A percentile compares a stretch with the other conserved stretches of the same genome.
Evolutionary conservation across 192 early-diverging fungal species (phyloP).

Genomic region (Mycoemilia scoparia): DNA sequence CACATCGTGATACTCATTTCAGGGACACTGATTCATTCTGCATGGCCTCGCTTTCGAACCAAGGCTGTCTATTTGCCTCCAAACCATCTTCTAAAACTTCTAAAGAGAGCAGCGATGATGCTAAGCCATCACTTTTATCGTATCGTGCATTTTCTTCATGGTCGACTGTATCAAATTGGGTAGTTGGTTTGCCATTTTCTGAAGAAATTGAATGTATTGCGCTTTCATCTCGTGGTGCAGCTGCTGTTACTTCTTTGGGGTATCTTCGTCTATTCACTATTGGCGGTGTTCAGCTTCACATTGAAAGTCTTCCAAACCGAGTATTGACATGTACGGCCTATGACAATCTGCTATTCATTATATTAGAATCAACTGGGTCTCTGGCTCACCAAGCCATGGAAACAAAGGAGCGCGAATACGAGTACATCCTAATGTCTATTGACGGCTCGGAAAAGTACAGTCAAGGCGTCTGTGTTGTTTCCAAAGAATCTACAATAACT

Average conservation of each 20-base stretch:
- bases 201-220: conserved; percentile 64
- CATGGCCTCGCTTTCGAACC: conserved; percentile 51
- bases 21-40: conserved; percentile 58
- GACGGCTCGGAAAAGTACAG: conserved; percentile 13
- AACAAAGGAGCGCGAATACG: conserved; percentile 14
- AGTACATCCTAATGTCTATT: conserved; percentile 17
- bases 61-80: conserved; percentile 53
- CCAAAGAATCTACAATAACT: conserved; percentile 34
- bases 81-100: no score
- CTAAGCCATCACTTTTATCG: conserved; percentile 38
- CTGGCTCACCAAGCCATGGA: no score
- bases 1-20: conserved; percentile 61
- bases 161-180: conserved; percentile 62
- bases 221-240: conserved; percentile 41
- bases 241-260: conserved; percentile 52
- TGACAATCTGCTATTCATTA: conserved; percentile 14
- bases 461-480: conserved; percentile 39
- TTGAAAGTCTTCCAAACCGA: conserved; percentile 42
- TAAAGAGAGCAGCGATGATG: conserved; percentile 16
- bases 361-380: conserved; percentile 11
- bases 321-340: conserved; percentile 20
- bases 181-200: conserved; percentile 35
- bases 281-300: conserved; percentile 58
- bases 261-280: conserved; percentile 63
- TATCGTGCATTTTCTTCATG: conserved; percentile 57